A percentile compares a stretch with the other conserved stretches of the same genome.
Conservation (phyloP, 306 rosid species). For the Mimosa pudica region DNA sequence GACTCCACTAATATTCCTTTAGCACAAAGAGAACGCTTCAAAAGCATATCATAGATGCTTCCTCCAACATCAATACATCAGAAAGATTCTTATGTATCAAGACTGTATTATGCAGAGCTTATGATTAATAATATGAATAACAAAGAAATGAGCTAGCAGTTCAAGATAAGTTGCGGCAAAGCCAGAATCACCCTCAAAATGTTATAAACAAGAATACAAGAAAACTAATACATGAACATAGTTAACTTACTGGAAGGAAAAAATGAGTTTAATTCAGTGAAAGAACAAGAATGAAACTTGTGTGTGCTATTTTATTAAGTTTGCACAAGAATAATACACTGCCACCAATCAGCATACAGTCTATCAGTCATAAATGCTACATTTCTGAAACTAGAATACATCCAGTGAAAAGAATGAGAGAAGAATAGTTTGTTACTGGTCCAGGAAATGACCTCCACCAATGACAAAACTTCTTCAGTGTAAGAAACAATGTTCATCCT, state of each 20-base stretch:
- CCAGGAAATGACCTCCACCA: conserved; percentile 42
- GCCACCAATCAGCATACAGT: conserved; percentile 77
- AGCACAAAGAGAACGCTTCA: conserved; percentile 19
- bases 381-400: conserved; percentile 63
- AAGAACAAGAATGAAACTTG: conserved; percentile 49
- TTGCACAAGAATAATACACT: conserved; percentile 71
- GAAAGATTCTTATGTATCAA: neutral
- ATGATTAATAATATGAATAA: neutral
- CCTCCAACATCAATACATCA: conserved; percentile 5
- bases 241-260: conserved; percentile 34
- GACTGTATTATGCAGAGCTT: conserved; percentile 12
- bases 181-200: conserved; percentile 30
- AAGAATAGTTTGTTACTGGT: conserved; percentile 44
- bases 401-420: conserved; percentile 29
- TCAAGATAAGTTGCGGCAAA: conserved; percentile 4
- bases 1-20: conserved; percentile 10
- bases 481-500: conserved; percentile 49
- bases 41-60: conserved; percentile 18
- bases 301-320: conserved; percentile 67
- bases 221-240: conserved; percentile 37
- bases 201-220: conserved; percentile 24
- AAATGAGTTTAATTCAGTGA: conserved; percentile 39
- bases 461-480: conserved; percentile 49
- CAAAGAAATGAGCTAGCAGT: conserved; percentile 28
- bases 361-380: conserved; percentile 73